Conservation (phyloP, 371 early-diverging fungal species). For the Phascolomyces articulosus region DNA sequence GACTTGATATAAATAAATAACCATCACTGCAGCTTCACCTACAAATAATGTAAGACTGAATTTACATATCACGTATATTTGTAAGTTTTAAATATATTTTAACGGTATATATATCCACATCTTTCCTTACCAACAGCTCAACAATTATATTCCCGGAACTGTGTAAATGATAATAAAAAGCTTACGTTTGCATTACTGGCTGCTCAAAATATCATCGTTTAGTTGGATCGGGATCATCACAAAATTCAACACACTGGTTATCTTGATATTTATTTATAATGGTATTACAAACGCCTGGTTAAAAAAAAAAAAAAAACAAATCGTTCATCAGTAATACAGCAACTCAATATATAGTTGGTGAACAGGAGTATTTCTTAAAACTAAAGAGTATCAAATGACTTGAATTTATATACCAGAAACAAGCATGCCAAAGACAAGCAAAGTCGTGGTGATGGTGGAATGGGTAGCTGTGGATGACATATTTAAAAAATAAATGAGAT, state of each 20-base stretch:
- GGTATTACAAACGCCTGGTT: conserved; percentile 74
- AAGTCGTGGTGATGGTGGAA: conserved; percentile 29
- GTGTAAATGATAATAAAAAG: not conserved
- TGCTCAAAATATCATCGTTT: conserved; percentile 87
- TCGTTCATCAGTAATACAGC: not conserved
- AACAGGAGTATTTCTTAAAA: not conserved
- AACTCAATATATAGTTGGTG: too few relatives aligned
- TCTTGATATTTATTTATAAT: conserved; percentile 86
- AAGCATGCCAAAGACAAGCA: conserved; percentile 79
- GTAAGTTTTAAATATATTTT: too few relatives aligned
- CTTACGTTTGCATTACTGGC: conserved; percentile 95
- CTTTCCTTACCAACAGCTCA: too few relatives aligned
- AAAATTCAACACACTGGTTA: conserved; percentile 87
- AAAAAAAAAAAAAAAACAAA: not conserved
- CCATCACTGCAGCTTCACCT: conserved; percentile 76
- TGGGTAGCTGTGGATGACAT: conserved; percentile 8
- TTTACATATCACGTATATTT: too few relatives aligned
- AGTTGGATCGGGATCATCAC: conserved; percentile 77
- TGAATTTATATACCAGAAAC: conserved; percentile 71
- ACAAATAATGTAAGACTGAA: conserved; percentile 92
- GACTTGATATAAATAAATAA: conserved; percentile 40
- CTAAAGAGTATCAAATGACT: too few relatives aligned
- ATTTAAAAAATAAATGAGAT: not conserved
- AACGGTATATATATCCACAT: too few relatives aligned
- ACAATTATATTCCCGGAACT: too few relatives aligned